phyloP scores from a whole-genome alignment of 2,329 filamentous ascomycete genomes.

The Aspergillus pseudoglaucus region DNA sequence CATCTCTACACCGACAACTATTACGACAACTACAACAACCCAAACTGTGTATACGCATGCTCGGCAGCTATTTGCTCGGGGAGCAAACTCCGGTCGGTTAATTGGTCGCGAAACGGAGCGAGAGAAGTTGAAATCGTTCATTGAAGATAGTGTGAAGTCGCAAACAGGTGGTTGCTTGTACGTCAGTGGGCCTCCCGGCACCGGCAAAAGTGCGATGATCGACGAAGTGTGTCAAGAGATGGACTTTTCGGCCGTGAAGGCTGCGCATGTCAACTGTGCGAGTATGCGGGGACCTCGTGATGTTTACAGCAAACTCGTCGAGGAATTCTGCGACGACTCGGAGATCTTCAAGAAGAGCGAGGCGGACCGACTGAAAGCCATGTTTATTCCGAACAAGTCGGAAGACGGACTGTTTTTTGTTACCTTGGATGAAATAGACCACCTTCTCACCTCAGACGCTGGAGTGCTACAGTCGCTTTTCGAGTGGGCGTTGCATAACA shows the following conservation, averaged over 20 bases:
- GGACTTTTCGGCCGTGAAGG: conserved; percentile 51
- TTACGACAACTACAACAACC: conserved; percentile 19
- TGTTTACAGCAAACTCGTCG: conserved; percentile 71
- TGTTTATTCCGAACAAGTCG: conserved; percentile 61
- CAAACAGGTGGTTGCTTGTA: conserved; percentile 76
- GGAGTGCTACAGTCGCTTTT: conserved; percentile 91
- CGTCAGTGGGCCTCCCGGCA: conserved; percentile 90
- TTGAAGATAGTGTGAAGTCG: conserved; percentile 56
- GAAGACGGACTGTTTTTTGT: conserved; percentile 63
- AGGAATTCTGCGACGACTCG: conserved; percentile 58
- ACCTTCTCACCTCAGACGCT: conserved; percentile 79
- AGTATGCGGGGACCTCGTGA: conserved; percentile 85
- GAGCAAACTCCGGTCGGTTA: conserved; percentile 65
- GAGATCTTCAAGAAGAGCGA: conserved; percentile 61
- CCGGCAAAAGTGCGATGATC: conserved; percentile 92
- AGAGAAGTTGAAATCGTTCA: conserved; percentile 62
- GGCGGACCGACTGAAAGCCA: conserved; percentile 58
- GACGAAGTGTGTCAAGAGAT: conserved; percentile 65
- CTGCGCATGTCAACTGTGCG: conserved; percentile 91
- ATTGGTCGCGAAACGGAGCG: conserved; percentile 68
- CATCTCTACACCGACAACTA: conserved; percentile 56
- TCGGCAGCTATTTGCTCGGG: conserved; percentile 77
- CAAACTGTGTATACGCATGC: conserved; percentile 81
- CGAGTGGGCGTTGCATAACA: conserved; percentile 82
- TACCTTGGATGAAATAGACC: conserved; percentile 90